Conservation (phyloP, 768 basidiomycete genomes). For the Agaricus subrufescens region DNA sequence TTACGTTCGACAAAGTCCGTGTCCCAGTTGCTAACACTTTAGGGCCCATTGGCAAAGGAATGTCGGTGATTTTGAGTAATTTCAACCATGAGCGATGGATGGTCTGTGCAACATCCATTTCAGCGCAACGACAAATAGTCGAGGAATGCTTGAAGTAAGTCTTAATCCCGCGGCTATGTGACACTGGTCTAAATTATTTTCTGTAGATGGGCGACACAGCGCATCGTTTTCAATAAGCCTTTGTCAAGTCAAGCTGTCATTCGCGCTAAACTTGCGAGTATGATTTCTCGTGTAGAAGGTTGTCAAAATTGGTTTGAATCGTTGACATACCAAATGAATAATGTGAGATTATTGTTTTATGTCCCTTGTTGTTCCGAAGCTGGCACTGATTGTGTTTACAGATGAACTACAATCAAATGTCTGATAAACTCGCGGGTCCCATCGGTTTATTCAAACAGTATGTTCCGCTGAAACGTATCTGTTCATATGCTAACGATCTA, state of each 20-base stretch:
- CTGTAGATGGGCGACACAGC: constrained; percentile 79
- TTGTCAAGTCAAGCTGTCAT: constrained; percentile 81
- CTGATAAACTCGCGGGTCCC: constrained; percentile 80
- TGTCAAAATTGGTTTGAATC: constrained; percentile 88
- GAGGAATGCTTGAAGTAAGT: constrained; percentile 85
- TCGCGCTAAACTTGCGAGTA: constrained; percentile 77
- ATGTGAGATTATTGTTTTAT: constrained; percentile 38
- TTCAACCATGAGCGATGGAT: constrained; percentile 93
- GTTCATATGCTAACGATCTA: not conserved
- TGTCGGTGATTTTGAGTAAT: constrained; percentile 79
- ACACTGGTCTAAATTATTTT: not conserved
- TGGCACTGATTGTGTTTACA: constrained; percentile 22
- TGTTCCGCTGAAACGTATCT: constrained; percentile 18
- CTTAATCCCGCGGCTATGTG: not conserved
- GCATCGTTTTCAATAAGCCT: constrained; percentile 88
- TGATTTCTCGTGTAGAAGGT: constrained; percentile 88
- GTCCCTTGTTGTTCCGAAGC: not conserved
- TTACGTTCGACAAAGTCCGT: constrained; percentile 76
- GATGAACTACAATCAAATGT: constrained; percentile 86
- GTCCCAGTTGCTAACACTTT: constrained; percentile 86
- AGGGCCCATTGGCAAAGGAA: constrained; percentile 80
- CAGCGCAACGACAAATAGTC: constrained; percentile 75
- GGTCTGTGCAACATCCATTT: constrained; percentile 66
- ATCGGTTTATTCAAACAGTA: constrained; percentile 89
- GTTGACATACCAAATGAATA: constrained; percentile 90